Evolutionary conservation across 306 rosid species (phyloP).

Genomic region (cucumber (Cucumis sativus)): Cucumber_9930_V3 NC_026656.2:20193501-20194000

Average conservation of each 20-base stretch:
- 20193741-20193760: neutral
- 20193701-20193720: neutral
- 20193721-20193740: neutral
- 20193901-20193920: constrained; percentile 27
- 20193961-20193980: constrained; percentile 29
- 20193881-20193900: constrained; percentile 16
- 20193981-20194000: neutral
- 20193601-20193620: neutral
- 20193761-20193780: neutral
- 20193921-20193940: constrained; percentile 24
- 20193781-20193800: constrained; percentile 7
- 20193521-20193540: neutral
- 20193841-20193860: constrained; percentile 20
- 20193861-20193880: constrained; percentile 24
- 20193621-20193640: neutral
- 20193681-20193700: neutral
- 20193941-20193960: constrained; percentile 14
- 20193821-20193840: constrained; percentile 17
- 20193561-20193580: neutral
- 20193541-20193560: neutral
- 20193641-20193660: neutral
- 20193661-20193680: neutral
- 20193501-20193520: neutral
- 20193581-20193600: neutral
- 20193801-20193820: constrained; percentile 12